These are phyloP conservation scores for Paraphoma sp. DNA, from an alignment of 2,329 filamentous ascomycete genomes.

Conservation along the genomic window DNA sequence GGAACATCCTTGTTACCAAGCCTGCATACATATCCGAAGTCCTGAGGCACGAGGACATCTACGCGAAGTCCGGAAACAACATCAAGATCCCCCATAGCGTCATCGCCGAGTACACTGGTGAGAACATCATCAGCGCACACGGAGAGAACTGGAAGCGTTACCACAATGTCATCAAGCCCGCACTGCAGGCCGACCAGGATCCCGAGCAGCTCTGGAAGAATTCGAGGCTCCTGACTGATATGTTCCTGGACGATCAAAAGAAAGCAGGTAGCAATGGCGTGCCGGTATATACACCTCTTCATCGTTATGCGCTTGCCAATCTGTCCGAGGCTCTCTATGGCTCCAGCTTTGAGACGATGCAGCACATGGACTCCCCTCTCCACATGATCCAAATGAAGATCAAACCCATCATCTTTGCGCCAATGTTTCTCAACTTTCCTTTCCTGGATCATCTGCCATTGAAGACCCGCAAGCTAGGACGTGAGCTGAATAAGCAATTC, in stretches of 20 bases:
- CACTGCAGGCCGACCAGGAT: slow-evolving; percentile 35
- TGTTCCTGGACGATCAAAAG: slow-evolving; percentile 40
- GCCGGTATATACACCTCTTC: slow-evolving; percentile 41
- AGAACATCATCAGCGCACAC: slow-evolving; percentile 44
- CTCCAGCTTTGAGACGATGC: slow-evolving; percentile 34
- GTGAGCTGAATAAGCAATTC: slow-evolving; percentile 25
- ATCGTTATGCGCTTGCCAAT: slow-evolving; percentile 49
- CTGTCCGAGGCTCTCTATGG: slow-evolving; percentile 41
- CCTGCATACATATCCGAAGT: slow-evolving; percentile 53
- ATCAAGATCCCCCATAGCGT: slow-evolving; percentile 42
- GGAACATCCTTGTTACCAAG: slow-evolving; percentile 57
- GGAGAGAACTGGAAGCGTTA: slow-evolving; percentile 42
- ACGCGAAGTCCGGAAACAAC: slow-evolving; percentile 40
- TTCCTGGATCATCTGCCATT: slow-evolving; percentile 30
- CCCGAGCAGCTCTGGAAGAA: slow-evolving; percentile 30
- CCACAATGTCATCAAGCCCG: slow-evolving; percentile 38
- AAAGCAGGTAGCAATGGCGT: slow-evolving; percentile 25
- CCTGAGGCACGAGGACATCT: slow-evolving; percentile 39
- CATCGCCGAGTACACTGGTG: slow-evolving; percentile 38
- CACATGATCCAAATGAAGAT: slow-evolving; percentile 31
- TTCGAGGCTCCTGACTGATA: slow-evolving; percentile 25
- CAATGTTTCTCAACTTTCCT: slow-evolving; percentile 36
- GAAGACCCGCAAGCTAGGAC: slow-evolving; percentile 25
- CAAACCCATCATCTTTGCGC: slow-evolving; percentile 35
- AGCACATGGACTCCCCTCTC: slow-evolving; percentile 24